Conservation (phyloP, 306 rosid genomes). For the Sindora glabra region DNA sequence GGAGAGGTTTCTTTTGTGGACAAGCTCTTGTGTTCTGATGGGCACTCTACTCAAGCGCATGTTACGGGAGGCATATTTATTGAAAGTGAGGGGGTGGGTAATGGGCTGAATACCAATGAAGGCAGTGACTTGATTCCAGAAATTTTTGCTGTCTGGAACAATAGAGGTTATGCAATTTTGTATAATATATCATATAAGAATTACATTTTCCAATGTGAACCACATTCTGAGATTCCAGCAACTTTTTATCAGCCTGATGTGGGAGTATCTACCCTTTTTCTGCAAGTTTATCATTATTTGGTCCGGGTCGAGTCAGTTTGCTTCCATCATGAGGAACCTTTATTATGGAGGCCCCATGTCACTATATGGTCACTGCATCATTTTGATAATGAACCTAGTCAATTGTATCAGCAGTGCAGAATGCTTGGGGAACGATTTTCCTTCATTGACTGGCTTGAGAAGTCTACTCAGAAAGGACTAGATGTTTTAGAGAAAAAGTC, state of each 20-base stretch:
- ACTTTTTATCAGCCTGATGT: slow-evolving; percentile 32
- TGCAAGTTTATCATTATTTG: slow-evolving; percentile 32
- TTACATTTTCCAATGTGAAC: slow-evolving; percentile 45
- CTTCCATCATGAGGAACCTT: slow-evolving; percentile 33
- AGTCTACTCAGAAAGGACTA: slow-evolving; percentile 22
- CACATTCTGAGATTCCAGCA: slow-evolving; percentile 61
- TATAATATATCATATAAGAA: slow-evolving; percentile 42
- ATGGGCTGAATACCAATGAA: slow-evolving; percentile 15
- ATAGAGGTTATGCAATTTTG: slow-evolving; percentile 55
- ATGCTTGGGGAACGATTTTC: slow-evolving; percentile 40
- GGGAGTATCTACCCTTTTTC: slow-evolving; percentile 40
- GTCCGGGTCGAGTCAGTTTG: slow-evolving; percentile 34
- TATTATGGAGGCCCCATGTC: slow-evolving; percentile 48
- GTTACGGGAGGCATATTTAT: slow-evolving; percentile 59
- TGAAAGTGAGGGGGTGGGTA: slow-evolving; percentile 30
- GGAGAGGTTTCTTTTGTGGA: slow-evolving; percentile 61
- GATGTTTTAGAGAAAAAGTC: slow-evolving; percentile 21
- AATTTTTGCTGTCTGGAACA: slow-evolving; percentile 60
- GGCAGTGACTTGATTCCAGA: slow-evolving; percentile 17
- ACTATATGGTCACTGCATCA: slow-evolving; percentile 45
- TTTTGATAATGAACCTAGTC: slow-evolving; percentile 35
- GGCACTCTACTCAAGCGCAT: slow-evolving; percentile 34
- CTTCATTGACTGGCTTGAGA: slow-evolving; percentile 43
- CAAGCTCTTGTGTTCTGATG: slow-evolving; percentile 16
- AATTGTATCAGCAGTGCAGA: slow-evolving; percentile 31